These are phyloP conservation scores for Capillidium heterosporum DNA, from an alignment of 371 early-diverging fungal genomes.

Conservation along the genomic window DNA sequence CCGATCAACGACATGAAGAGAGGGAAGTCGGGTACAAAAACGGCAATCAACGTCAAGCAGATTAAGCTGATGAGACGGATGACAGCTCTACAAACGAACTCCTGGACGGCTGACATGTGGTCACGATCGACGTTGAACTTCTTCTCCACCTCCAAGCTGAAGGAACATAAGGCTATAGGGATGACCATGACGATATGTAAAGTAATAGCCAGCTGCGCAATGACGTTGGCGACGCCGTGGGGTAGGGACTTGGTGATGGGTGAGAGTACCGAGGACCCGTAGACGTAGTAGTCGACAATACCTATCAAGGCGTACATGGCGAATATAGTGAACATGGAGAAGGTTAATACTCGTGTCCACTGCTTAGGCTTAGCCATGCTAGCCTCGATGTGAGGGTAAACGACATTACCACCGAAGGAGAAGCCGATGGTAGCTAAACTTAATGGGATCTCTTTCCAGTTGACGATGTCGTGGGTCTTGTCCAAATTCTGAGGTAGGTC, in stretches of 20 bases:
- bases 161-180: conserved; percentile 26
- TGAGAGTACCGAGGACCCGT: conserved; percentile 36
- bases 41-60: conserved; percentile 23
- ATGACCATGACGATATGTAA: conserved; percentile 30
- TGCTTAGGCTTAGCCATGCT: conserved; percentile 54
- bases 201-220: conserved; percentile 13
- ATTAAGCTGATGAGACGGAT: conserved; percentile 23
- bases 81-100: conserved; percentile 20
- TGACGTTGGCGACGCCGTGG: conserved; percentile 16
- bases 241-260: conserved; percentile 55
- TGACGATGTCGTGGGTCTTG: conserved; percentile 18
- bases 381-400: conserved; percentile 64
- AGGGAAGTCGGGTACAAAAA: conserved; percentile 46
- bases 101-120: conserved; percentile 6
- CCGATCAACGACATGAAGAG: conserved; percentile 56
- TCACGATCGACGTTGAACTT: conserved; percentile 5
- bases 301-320: conserved; percentile 53
- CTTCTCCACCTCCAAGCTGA: conserved; percentile 17
- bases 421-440: conserved; percentile 45
- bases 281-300: conserved; percentile 55
- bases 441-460: conserved; percentile 31
- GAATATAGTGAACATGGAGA: conserved; percentile 48
- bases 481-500: conserved; percentile 11
- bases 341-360: conserved; percentile 45
- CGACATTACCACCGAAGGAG: conserved; percentile 56